Base-by-base conservation (phyloP, 495 filamentous ascomycete species). In the Penicillium cosmopolitanum region DNA sequence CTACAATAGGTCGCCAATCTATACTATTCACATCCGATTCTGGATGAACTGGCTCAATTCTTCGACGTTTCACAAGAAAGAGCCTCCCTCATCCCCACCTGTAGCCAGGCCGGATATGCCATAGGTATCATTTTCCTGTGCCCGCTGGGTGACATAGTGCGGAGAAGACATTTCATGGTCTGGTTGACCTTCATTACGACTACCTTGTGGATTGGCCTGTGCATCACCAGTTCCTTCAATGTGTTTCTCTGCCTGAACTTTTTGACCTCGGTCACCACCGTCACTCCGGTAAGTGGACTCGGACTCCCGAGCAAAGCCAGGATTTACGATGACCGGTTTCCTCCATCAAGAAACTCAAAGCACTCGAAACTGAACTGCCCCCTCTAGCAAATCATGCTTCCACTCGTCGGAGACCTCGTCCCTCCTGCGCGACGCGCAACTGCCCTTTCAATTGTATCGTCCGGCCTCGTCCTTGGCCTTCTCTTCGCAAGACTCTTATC, bases 101-200 rank as follows among this genome's bases (percentile, higher is more conserved):
- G 91, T 7, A 89, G 88, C 69, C 91, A 96, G 66, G 89, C 89
- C 5, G 91, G 91, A 5, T 96, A 96, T 73, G 89, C 89, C 5
- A 77, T 75, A 2, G 91, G 91, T 3, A 61, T 96, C 52, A 72
- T 93, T 13, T 84, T 94, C 53, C 71, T 96, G 38, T 92, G 91
- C 71, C 91, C 91, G 1, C 68, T 93, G 15, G 91, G 90, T 0
- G 91, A 96, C 66, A 74, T 94, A 50, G 79, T 96, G 8, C 78
- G 80, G 5, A 77, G 91, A 44, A 77, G 91, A 58, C 82, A 85
- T 1, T 90, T 93, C 63, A 88, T 92, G 36, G 70, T 94, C 6
- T 65, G 71, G 2, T 69, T 93, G 21, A 84, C 92, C 0, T 77
- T 82, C 35, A 77, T 89, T 40, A 92, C 91, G 5, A 84, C 89